phyloP scores from a whole-genome alignment of 2,329 filamentous ascomycete species.

The Eutypa lata region DNA sequence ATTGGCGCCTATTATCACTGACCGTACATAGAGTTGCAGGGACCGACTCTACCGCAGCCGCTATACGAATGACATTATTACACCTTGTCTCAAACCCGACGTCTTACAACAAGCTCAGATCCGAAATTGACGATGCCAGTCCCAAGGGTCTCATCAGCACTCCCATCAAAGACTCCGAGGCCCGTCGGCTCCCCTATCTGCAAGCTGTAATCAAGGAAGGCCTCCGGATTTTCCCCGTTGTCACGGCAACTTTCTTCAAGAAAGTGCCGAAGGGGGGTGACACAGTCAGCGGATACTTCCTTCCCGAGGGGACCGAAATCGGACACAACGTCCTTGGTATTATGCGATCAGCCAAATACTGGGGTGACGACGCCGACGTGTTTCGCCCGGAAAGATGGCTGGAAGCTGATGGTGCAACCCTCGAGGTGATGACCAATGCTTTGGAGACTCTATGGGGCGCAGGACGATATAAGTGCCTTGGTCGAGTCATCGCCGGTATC shows the following conservation, averaged over 20 bases:
- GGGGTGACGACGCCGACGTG: constrained; percentile 23
- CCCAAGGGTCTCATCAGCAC: constrained; percentile 33
- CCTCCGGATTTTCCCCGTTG: constrained; percentile 33
- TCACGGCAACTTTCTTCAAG: constrained; percentile 28
- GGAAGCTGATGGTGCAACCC: constrained; percentile 25
- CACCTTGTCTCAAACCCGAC: constrained; percentile 41
- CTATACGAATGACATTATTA: constrained; percentile 44
- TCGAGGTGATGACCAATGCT: constrained; percentile 28
- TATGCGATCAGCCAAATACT: constrained; percentile 33
- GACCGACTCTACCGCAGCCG: constrained; percentile 47
- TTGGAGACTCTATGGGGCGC: constrained; percentile 36
- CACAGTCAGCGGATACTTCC: constrained; percentile 23
- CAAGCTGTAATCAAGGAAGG: constrained; percentile 39
- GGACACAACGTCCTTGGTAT: constrained; percentile 36
- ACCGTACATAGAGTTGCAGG: constrained; percentile 35
- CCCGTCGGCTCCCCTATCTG: constrained; percentile 14
- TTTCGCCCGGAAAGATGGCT: constrained; percentile 45
- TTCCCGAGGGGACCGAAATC: constrained; percentile 37
- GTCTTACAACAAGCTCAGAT: constrained; percentile 13
- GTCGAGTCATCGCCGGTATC: constrained; percentile 37
- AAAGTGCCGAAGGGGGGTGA: constrained; percentile 28
- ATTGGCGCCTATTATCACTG: not conserved
- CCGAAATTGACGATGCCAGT: constrained; percentile 35
- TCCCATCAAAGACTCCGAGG: constrained; percentile 22
- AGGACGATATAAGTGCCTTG: constrained; percentile 36